Percentiles rank a stretch among this genome's conserved stretches.
phyloP scores from a whole-genome alignment of 2,329 filamentous ascomycete genomes.

The Neopestalotiopsis sp. region DNA sequence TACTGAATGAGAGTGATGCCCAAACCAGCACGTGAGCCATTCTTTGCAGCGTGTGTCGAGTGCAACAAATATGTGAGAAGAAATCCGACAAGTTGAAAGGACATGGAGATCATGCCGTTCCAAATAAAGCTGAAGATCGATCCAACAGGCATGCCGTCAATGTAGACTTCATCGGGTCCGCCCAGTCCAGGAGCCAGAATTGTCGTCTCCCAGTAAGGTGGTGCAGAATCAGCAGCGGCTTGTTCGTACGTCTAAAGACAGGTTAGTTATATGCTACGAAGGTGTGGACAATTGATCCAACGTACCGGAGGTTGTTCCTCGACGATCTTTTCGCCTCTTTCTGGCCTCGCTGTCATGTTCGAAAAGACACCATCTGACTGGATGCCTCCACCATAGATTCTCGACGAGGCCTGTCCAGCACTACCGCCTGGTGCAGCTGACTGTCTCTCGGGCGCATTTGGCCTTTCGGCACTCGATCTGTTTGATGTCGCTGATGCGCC shows the following conservation, averaged over 20 bases:
- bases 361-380: conserved; percentile 95
- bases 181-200: conserved; percentile 91
- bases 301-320: conserved; percentile 94
- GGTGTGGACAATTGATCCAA: conserved; percentile 28
- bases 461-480: conserved; percentile 25
- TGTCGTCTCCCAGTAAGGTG: conserved; percentile 98
- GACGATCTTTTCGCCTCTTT: conserved; percentile 72
- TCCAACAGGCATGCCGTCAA: conserved; percentile 93
- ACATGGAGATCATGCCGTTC: conserved; percentile 97
- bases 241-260: conserved; percentile 88
- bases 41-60: conserved; percentile 97
- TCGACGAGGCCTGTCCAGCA: conserved; percentile 40
- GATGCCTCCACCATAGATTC: conserved; percentile 74
- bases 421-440: conserved; percentile 37
- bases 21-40: conserved; percentile 91
- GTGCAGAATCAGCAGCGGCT: conserved; percentile 93
- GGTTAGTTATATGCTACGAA: conserved; percentile 31
- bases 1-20: conserved; percentile 96
- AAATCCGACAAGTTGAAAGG: conserved; percentile 96
- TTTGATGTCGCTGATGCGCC: conserved; percentile 22
- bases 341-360: conserved; percentile 90
- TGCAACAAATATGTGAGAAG: conserved; percentile 97
- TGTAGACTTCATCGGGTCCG: conserved; percentile 92
- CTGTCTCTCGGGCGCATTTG: conserved; percentile 21
- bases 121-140: conserved; percentile 87